phyloP scores from a whole-genome alignment of 345 rosid genomes.

The Citrus unshiu region DNA sequence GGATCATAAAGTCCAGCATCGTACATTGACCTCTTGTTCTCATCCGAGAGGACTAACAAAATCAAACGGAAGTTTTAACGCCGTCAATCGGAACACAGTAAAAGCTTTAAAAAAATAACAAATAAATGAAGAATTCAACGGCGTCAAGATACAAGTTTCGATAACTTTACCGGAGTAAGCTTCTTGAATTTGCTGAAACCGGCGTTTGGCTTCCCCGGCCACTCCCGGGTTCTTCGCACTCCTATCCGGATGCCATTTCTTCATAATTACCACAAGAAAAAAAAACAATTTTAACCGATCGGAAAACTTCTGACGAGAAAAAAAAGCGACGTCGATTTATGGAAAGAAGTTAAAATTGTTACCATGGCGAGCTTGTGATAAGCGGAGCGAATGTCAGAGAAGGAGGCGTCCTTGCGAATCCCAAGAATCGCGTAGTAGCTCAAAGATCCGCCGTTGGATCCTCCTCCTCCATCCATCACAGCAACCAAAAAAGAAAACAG shows the following conservation, averaged over 20 bases:
- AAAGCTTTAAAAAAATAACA: neutral
- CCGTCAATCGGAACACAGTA: neutral
- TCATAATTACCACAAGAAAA: neutral
- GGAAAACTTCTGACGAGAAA: neutral
- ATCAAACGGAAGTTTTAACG: slow-evolving; percentile 11
- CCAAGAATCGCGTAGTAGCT: slow-evolving; percentile 78
- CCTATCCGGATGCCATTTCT: slow-evolving; percentile 97
- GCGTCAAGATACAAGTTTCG: neutral
- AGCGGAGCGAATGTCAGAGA: slow-evolving; percentile 73
- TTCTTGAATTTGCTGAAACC: slow-evolving; percentile 90
- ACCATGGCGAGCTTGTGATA: slow-evolving; percentile 94
- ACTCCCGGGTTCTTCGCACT: slow-evolving; percentile 47
- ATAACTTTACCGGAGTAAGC: slow-evolving; percentile 70
- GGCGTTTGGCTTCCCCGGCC: slow-evolving; percentile 75
- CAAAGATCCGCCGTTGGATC: slow-evolving; percentile 55
- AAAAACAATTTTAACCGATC: neutral
- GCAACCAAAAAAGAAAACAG: neutral
- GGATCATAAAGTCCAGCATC: slow-evolving; percentile 85
- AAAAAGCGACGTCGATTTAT: neutral
- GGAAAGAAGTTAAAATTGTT: neutral
- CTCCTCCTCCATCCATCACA: slow-evolving; percentile 62
- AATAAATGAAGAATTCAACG: neutral
- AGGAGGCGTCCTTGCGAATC: slow-evolving; percentile 74
- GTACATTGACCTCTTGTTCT: slow-evolving; percentile 63
- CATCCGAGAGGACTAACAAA: slow-evolving; percentile 60